A percentile compares a stretch with the other conserved stretches of the same genome.
phyloP scores from a whole-genome alignment of 2,329 filamentous ascomycete genomes.

The Pestalotiopsis sp. region DNA sequence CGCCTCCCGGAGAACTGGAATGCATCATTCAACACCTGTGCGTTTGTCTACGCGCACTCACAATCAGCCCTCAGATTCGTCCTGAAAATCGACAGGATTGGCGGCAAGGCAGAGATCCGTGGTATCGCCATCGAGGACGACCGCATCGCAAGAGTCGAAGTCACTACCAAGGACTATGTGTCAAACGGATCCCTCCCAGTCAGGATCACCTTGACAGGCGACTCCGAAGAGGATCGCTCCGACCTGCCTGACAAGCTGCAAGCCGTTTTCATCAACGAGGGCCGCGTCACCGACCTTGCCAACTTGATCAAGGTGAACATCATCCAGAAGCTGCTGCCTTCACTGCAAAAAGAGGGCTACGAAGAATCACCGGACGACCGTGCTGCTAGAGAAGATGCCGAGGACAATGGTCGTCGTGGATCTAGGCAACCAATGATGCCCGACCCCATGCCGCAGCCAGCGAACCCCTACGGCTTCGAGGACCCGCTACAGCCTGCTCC shows the following conservation, averaged over 20 bases:
- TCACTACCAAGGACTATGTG: slow-evolving; percentile 74
- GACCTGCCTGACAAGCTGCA: slow-evolving; percentile 51
- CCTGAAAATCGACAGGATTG: slow-evolving; percentile 79
- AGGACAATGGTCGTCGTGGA: slow-evolving; percentile 42
- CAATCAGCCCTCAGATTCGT: slow-evolving; percentile 86
- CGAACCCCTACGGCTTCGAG: slow-evolving; percentile 67
- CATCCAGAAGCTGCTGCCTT: slow-evolving; percentile 81
- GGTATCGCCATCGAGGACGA: slow-evolving; percentile 81
- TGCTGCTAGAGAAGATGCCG: slow-evolving; percentile 42
- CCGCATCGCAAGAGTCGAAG: slow-evolving; percentile 76
- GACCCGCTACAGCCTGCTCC: slow-evolving; percentile 67
- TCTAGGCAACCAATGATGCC: slow-evolving; percentile 45
- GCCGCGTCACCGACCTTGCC: slow-evolving; percentile 69
- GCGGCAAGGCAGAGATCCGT: slow-evolving; percentile 80
- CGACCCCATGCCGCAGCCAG: slow-evolving; percentile 57
- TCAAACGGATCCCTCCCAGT: slow-evolving; percentile 59
- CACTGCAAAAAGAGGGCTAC: slow-evolving; percentile 77
- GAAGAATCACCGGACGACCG: slow-evolving; percentile 56
- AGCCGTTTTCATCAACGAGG: slow-evolving; percentile 73
- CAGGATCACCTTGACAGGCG: slow-evolving; percentile 50
- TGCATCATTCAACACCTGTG: slow-evolving; percentile 66
- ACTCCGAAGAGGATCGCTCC: slow-evolving; percentile 51
- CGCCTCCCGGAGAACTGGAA: slow-evolving; percentile 82
- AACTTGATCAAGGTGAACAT: slow-evolving; percentile 75
- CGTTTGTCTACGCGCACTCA: slow-evolving; percentile 84